Conservation (phyloP, 139 green algal genomes). For the Eudorina sp. region DNA sequence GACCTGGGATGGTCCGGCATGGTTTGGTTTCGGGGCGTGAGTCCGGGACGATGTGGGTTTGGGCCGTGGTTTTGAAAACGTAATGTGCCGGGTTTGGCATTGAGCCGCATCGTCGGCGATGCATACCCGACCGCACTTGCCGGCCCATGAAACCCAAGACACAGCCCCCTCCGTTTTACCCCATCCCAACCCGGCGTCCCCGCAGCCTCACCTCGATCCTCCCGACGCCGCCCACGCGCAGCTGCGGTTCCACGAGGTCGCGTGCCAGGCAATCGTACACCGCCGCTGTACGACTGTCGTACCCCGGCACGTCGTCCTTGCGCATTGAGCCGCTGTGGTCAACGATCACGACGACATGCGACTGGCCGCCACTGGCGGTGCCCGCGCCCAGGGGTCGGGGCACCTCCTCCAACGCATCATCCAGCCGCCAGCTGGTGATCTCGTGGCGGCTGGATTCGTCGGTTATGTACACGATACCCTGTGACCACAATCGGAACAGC, state of each 20-base stretch:
- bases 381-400: background rate
- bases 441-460: constrained; percentile 59
- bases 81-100: no score
- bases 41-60: no score
- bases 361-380: background rate
- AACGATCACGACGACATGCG: constrained; percentile 59
- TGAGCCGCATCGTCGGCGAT: no score
- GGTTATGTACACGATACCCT: constrained; percentile 63
- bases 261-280: constrained; percentile 59
- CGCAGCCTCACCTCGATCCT: constrained; percentile 18
- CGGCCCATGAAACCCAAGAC: background rate
- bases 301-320: constrained; percentile 58
- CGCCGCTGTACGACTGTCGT: constrained; percentile 23
- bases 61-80: no score
- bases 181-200: no score
- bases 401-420: background rate
- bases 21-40: no score
- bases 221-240: background rate
- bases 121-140: no score
- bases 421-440: constrained; percentile 57
- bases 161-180: background rate
- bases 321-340: constrained; percentile 62
- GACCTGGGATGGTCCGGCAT: no score
- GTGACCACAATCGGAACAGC: no score
- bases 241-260: constrained; percentile 53